phyloP scores from a whole-genome alignment of 2,329 filamentous ascomycete genomes.

The Leptographium lundbergii region DNA sequence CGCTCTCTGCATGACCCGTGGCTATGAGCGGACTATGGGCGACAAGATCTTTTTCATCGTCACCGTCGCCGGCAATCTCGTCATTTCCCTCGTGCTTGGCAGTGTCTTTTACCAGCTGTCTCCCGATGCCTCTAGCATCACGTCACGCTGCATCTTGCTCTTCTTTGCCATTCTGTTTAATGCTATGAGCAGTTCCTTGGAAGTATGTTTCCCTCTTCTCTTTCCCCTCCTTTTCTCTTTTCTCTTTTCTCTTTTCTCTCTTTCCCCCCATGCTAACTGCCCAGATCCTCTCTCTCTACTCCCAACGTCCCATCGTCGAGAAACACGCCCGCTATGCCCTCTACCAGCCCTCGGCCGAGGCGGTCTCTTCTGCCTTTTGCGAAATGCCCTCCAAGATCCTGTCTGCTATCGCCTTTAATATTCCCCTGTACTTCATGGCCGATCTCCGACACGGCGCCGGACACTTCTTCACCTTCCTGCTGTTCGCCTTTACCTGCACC shows the following conservation, averaged over 20 bases:
- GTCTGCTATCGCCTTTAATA: constrained; percentile 66
- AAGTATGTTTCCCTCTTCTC: constrained; percentile 23
- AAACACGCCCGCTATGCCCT: constrained; percentile 83
- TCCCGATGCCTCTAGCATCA: constrained; percentile 25
- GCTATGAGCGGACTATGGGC: constrained; percentile 61
- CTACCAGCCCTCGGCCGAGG: constrained; percentile 84
- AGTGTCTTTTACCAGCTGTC: constrained; percentile 7
- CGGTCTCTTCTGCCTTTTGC: constrained; percentile 69
- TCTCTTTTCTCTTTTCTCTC: no score
- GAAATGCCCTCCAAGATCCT: constrained; percentile 72
- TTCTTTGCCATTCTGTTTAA: constrained; percentile 86
- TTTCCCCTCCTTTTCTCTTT: no score
- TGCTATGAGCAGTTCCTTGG: constrained; percentile 66
- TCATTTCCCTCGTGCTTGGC: constrained; percentile 23
- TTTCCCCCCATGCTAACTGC: background rate
- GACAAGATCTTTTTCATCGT: constrained; percentile 64
- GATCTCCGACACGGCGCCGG: constrained; percentile 62
- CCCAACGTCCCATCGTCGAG: constrained; percentile 83
- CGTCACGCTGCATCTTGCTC: constrained; percentile 58
- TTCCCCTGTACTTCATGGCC: constrained; percentile 77
- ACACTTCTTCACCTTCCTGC: constrained; percentile 73
- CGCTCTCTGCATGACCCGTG: constrained; percentile 65
- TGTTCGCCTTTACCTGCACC: constrained; percentile 62
- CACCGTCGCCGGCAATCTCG: constrained; percentile 56
- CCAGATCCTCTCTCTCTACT: constrained; percentile 65